Evolutionary conservation across 768 basidiomycete species (phyloP), one percentile per base, ranked within the genome.

Genomic region (Russula dissimulans): DNA sequence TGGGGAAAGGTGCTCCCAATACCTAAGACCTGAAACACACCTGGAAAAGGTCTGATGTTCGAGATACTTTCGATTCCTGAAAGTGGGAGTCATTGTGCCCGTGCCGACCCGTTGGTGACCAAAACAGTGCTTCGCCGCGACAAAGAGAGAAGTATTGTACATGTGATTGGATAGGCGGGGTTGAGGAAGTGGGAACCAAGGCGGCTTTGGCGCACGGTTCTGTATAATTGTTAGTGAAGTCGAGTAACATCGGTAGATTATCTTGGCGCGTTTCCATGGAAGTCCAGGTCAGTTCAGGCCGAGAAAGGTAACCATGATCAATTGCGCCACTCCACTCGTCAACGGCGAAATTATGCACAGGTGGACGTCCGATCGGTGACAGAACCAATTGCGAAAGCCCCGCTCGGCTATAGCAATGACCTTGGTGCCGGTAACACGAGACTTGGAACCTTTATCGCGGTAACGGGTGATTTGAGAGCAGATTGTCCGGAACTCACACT

Each of bases 211-310:
- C 26, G 32, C 42, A 44, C 51, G 43, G 32, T 26, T 26, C 14
- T 22, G 14, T 17, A 39, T 39, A 18, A 43, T 50, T 57, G 41
- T 34, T 22, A 17, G 56, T 57, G 36, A 39, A 56, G 42, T 46
- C 29, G 8, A 51, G 54, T 56, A 43, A 49, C 55, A 31, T 56
- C 32, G 48, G 41, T 61, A 18, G 8, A 61, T 51, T 46, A 29
- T 6, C 26, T 34, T 18, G 54, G 48, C 31, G 49, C 60, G 50
- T 61, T 61, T 45, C 60, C 49, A 61, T 61, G 32, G 48, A 44
- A 45, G 49, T 51, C 5, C 48, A 12, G 36, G 36, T 3, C 34
- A 32, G 26, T 32, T 45, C 54, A 39, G 22, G 22, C 22, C 22
- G 22, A 22, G 54, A 44, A 43, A 56, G 41, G 59, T 26, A 50